These are phyloP conservation scores for Candida rishiriensis DNA, from an alignment of 805 yeast species.

Conservation along the genomic window DNA sequence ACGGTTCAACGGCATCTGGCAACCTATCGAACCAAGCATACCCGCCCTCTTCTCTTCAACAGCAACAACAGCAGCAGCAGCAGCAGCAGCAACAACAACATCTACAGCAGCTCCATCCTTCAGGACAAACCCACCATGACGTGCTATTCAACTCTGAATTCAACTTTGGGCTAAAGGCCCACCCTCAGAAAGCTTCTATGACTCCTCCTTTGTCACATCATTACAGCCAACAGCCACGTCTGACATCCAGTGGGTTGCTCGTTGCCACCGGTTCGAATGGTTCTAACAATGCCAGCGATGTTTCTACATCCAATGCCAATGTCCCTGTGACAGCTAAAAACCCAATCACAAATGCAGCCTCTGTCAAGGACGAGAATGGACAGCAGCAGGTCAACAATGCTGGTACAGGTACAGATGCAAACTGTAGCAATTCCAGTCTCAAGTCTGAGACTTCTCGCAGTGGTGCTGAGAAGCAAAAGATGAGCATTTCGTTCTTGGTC, in stretches of 20 bases:
- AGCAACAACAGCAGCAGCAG: conserved; percentile 6
- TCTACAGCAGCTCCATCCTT: conserved; percentile 6
- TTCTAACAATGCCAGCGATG: neutral
- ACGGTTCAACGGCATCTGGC: neutral
- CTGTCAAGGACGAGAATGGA: neutral
- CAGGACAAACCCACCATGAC: conserved; percentile 3
- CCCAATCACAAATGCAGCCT: neutral
- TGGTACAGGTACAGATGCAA: neutral
- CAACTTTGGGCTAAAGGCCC: conserved; percentile 12
- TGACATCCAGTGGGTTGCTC: neutral
- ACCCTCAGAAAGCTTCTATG: neutral
- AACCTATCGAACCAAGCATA: neutral
- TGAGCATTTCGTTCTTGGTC: conserved; percentile 24
- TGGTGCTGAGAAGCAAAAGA: conserved; percentile 16
- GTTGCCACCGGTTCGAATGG: neutral
- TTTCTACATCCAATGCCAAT: too few species aligned
- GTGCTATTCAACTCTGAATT: conserved; percentile 28
- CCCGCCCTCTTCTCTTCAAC: conserved; percentile 2
- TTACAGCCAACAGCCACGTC: conserved; percentile 2
- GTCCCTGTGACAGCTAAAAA: neutral
- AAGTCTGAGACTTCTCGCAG: conserved; percentile 2
- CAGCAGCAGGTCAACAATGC: neutral
- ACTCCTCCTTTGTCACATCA: conserved; percentile 2
- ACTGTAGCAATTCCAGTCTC: neutral
- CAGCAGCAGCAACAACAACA: conserved; percentile 6